Evolutionary conservation across 768 basidiomycete genomes (phyloP), one percentile per base, ranked within the genome.

Genomic region (Boletus rufocinnamomeus): DNA sequence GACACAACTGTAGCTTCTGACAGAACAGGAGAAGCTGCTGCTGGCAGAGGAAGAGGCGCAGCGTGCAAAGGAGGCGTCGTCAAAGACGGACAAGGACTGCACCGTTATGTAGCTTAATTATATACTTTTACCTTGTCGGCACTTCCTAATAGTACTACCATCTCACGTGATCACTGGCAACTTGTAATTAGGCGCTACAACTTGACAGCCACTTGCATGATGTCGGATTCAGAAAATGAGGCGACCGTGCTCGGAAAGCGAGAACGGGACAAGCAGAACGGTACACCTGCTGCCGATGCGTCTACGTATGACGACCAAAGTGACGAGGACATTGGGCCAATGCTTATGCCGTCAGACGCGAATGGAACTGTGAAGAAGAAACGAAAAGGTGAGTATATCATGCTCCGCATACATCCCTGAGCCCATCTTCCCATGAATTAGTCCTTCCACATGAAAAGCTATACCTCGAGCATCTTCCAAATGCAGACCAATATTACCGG

Each of bases 391-490:
- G 68, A 57, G 80, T 70, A 25, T 38, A 28, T 57, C 63, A 56
- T 25, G 27, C n/a, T 17, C 48, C 32, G 14, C 27, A 37, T 17
- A 30, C 40, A 38, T 34, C 0, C 50, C 56, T 30, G 25, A 54
- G 41, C 59, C 44, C 60, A 59, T 60, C 66, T 57, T 66, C 21
- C 64, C 60, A 68, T 52, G 58, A 30, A 44, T 2, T 71, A 98
- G 95, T 96, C 44, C 82, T 98, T 8, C 94, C 91, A 0, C 95
- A 98, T 72, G 97, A 98, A 79, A 83, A 86, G 64, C 79, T 98
- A 19, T 98, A 91, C 76, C 81, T 99, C 46, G 93, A 94, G 40
- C 93, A 96, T 75, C 77, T 99, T 21, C 97, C 97, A 2, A 85
- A 85, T 64, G 84, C 93, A 53, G 93, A 98, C 74, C 87, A 97